phyloP scores from a whole-genome alignment of 2,329 filamentous ascomycete species.

The Ophiostoma sp. region DNA sequence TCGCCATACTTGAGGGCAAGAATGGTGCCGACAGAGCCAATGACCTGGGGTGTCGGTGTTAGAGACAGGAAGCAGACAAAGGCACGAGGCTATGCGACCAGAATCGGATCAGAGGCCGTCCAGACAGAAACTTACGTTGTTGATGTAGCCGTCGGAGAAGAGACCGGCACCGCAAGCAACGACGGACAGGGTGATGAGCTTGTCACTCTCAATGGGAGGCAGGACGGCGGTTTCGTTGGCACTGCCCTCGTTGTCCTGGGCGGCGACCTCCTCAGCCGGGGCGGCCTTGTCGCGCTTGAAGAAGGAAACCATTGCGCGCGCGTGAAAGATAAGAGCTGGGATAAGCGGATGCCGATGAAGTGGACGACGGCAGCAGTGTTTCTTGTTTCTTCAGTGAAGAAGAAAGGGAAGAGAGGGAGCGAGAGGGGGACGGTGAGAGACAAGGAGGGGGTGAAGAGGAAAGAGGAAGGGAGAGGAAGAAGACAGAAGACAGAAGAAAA shows the following conservation, averaged over 20 bases:
- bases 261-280: constrained; percentile 13
- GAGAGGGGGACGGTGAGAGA: background rate
- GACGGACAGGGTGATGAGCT: constrained; percentile 52
- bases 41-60: constrained; percentile 52
- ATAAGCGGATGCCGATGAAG: background rate
- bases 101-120: background rate
- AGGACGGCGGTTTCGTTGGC: background rate
- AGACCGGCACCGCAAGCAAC: constrained; percentile 85
- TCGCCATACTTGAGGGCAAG: constrained; percentile 62
- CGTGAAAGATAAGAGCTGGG: background rate
- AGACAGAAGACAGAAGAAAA: background rate
- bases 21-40: constrained; percentile 79
- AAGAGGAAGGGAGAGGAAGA: background rate
- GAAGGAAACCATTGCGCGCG: constrained; percentile 20
- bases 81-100: background rate
- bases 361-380: background rate
- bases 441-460: background rate
- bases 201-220: constrained; percentile 18
- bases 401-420: background rate
- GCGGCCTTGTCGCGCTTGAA: constrained; percentile 17
- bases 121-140: constrained; percentile 55
- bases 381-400: background rate
- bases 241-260: constrained; percentile 1
- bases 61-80: background rate
- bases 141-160: constrained; percentile 88